Percentiles rank a stretch among this genome's conserved stretches.
Conservation (phyloP, 495 filamentous ascomycete species). For the Penicillium ucsense region DNA sequence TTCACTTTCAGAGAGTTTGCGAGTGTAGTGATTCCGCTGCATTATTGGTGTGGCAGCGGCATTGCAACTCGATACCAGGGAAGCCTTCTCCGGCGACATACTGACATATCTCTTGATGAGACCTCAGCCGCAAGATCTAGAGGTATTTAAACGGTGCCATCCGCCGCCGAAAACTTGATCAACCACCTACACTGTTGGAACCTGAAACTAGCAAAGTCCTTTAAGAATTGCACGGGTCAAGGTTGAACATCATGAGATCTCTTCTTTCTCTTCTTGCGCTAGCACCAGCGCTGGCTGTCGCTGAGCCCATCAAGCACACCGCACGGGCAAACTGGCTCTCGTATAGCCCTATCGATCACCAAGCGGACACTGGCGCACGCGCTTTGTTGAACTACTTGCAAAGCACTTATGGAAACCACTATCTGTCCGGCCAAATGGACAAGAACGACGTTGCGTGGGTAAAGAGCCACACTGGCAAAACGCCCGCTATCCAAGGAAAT, state of each 20-base stretch:
- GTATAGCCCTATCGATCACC: neutral
- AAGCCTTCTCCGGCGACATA: no score
- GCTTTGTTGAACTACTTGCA: neutral
- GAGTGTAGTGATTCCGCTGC: no score
- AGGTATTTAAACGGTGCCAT: no score
- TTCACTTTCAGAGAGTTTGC: no score
- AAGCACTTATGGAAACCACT: neutral
- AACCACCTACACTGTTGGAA: no score
- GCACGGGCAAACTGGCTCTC: neutral
- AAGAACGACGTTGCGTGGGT: neutral
- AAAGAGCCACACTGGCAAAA: neutral
- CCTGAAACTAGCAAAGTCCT: no score
- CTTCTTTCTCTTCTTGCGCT: neutral
- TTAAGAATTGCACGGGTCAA: no score
- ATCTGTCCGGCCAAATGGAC: neutral
- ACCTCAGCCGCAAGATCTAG: no score
- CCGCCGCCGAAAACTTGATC: no score
- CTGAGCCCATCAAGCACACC: neutral
- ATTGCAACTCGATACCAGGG: no score
- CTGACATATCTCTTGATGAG: no score
- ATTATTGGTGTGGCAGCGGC: no score
- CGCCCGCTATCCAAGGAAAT: neutral
- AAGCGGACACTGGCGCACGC: neutral
- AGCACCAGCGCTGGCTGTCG: neutral
- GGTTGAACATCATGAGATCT: neutral